These are phyloP conservation scores for Pichia cabralensis DNA, from an alignment of 805 yeast genomes.

Conservation along the genomic window DNA sequence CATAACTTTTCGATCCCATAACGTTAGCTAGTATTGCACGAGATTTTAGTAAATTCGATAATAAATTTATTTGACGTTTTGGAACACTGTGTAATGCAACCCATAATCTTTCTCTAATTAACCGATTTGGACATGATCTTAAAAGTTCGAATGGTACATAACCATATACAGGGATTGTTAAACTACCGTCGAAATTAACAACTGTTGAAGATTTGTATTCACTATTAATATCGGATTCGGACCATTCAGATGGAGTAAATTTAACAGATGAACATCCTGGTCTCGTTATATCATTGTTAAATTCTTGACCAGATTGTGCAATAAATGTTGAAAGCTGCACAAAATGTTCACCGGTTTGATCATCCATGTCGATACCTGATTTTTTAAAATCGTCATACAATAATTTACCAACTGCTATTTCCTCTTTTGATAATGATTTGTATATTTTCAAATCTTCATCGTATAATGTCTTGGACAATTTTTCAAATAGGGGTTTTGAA, in stretches of 20 bases:
- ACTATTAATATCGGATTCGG: slow-evolving; percentile 19
- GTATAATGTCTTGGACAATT: slow-evolving; percentile 46
- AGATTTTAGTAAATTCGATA: slow-evolving; percentile 50
- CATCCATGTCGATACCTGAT: slow-evolving; percentile 79
- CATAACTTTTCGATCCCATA: slow-evolving; percentile 60
- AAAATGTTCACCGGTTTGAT: slow-evolving; percentile 52
- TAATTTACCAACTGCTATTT: slow-evolving; percentile 70
- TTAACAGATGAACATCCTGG: slow-evolving; percentile 19
- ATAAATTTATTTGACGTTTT: slow-evolving; percentile 45
- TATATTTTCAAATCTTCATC: slow-evolving; percentile 23
- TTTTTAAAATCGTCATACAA: slow-evolving; percentile 78
- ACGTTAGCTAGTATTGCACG: slow-evolving; percentile 64
- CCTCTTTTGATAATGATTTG: slow-evolving; percentile 52
- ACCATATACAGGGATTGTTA: slow-evolving; percentile 50
- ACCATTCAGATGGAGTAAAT: slow-evolving; percentile 22
- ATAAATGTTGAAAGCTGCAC: slow-evolving; percentile 73
- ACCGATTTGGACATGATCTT: slow-evolving; percentile 43
- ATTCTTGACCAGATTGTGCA: slow-evolving; percentile 71
- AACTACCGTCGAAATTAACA: slow-evolving; percentile 28
- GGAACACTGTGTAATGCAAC: slow-evolving; percentile 58
- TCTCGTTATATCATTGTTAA: slow-evolving; percentile 40
- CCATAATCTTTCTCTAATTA: slow-evolving; percentile 65
- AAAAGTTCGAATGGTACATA: slow-evolving; percentile 57
- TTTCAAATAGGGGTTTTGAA: slow-evolving; percentile 56
- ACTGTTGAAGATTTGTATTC: slow-evolving; percentile 16